A percentile compares a stretch with the other conserved stretches of the same genome.
phyloP scores from a whole-genome alignment of 2,329 filamentous ascomycete genomes.

The Penicillium psychrosexuale region DNA sequence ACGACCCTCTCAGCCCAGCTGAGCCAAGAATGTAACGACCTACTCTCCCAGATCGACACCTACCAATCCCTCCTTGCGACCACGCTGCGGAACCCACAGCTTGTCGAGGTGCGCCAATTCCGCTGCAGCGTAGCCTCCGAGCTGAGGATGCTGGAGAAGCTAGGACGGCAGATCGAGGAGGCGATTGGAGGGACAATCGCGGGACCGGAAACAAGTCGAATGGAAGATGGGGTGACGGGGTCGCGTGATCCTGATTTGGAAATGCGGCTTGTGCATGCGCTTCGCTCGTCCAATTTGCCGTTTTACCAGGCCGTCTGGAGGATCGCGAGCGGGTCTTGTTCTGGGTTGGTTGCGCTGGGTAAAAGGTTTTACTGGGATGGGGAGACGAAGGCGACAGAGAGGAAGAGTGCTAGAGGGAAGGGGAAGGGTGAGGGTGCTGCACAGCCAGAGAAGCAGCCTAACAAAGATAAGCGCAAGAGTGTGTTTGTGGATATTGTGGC shows the following conservation, averaged over 20 bases:
- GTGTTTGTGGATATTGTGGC: slow-evolving; percentile 64
- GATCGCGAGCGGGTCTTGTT: slow-evolving; percentile 55
- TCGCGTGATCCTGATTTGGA: slow-evolving; percentile 24
- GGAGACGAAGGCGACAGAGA: slow-evolving; percentile 5
- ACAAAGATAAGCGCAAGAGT: slow-evolving; percentile 47
- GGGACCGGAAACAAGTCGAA: slow-evolving; percentile 6
- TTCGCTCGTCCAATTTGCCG: slow-evolving; percentile 63
- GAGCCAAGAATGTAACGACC: slow-evolving; percentile 37
- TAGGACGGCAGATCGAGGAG: slow-evolving; percentile 30
- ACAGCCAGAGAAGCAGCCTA: slow-evolving; percentile 27
- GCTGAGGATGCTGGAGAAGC: slow-evolving; percentile 47
- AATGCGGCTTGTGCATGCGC: slow-evolving; percentile 50
- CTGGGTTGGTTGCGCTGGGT: slow-evolving; percentile 56
- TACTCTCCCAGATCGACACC: slow-evolving; percentile 47
- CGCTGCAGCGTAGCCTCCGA: slow-evolving; percentile 49
- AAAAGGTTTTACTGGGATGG: slow-evolving; percentile 53
- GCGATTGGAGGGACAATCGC: neutral
- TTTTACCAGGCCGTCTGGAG: slow-evolving; percentile 65
- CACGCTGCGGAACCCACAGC: slow-evolving; percentile 45
- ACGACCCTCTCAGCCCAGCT: slow-evolving; percentile 31
- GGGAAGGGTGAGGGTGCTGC: slow-evolving; percentile 3
- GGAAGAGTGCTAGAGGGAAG: neutral
- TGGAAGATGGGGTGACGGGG: slow-evolving; percentile 18
- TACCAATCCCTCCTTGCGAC: slow-evolving; percentile 43
- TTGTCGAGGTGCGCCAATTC: slow-evolving; percentile 51